Base-by-base conservation (phyloP, 2,329 filamentous ascomycete species). In the Colletotrichum tropicicola region DNA sequence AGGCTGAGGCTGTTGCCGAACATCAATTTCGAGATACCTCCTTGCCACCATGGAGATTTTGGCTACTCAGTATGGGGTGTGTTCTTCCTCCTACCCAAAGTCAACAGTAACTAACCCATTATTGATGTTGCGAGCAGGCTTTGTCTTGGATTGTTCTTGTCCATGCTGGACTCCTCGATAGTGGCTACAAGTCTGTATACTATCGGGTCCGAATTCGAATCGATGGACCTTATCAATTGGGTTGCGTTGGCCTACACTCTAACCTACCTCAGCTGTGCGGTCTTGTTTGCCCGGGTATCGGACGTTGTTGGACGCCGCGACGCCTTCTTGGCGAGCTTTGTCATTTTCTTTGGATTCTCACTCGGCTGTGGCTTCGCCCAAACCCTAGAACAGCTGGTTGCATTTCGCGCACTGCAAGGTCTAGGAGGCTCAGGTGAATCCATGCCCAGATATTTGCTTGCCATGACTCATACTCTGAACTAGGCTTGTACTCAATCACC, bases 161-260 rank as follows among this genome's bases (percentile, higher is more conserved):
- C 87, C 27, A 82, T 88, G 69, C 72, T 88, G n/a, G 87, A 89
- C 71, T 82, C 83, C 2, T 86, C 86, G 4, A 88, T 89, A 37
- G 83, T 89, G 1, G 85, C 87, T 1, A 89, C 87, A 12, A 84
- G 84, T 45, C 73, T 89, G 9, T 84, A 84, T 69, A 78, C 78
- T n/a, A 89, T 89, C 48, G 83, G 82, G 2, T 71, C 70, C 15
- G 84, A 89, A 4, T 85, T 89, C 48, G 59, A 79, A 10, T 77
- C 79, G 13, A 68, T 84, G 3, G 73, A 77, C 10, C 70, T 69
- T 4, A 78, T 86, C 56, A 87, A 85, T 69, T 87, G 84, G 84
- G 80, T 88, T 0, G 84, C 84, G 0, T 75, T 89, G 37, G 77
- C 84, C 6, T 88, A 88, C 68, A 86, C 85, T 0, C 75, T 89